phyloP scores from a whole-genome alignment of 1,284 basidiomycete species.

The Rhizoctonia solani region DNA sequence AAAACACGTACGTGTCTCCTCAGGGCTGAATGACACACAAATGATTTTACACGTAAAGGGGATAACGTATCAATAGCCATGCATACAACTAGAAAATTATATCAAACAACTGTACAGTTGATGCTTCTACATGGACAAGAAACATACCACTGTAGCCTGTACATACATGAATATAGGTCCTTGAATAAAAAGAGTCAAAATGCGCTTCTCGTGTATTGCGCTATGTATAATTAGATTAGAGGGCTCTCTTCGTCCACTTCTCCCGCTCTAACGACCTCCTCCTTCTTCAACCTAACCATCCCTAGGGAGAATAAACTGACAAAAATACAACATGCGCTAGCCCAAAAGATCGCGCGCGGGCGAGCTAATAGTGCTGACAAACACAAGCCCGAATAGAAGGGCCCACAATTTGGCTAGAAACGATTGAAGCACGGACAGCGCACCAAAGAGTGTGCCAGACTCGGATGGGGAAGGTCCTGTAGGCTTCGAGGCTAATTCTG shows the following conservation, averaged over 20 bases:
- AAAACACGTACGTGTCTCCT: no score
- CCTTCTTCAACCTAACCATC: constrained; percentile 16
- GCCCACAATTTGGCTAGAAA: constrained; percentile 54
- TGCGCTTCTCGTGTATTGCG: no score
- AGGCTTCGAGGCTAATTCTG: background rate
- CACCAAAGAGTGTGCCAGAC: constrained; percentile 68
- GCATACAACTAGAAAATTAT: no score
- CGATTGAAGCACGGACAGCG: constrained; percentile 64
- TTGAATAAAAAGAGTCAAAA: no score
- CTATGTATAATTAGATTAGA: background rate
- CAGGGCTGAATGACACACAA: no score
- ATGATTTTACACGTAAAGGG: no score
- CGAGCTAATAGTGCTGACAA: constrained; percentile 62
- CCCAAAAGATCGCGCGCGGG: constrained; percentile 55
- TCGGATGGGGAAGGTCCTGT: constrained; percentile 31
- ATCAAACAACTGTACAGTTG: no score
- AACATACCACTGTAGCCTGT: no score
- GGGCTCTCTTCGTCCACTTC: constrained; percentile 6
- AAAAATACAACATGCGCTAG: constrained; percentile 8
- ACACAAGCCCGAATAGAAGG: constrained; percentile 61
- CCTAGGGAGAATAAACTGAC: constrained; percentile 11
- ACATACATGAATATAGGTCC: no score
- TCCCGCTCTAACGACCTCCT: background rate
- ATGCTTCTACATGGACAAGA: no score
- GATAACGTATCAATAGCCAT: no score